These are phyloP conservation scores for Huntiella savannae DNA, from an alignment of 2,329 filamentous ascomycete genomes.

Conservation along the genomic window DNA sequence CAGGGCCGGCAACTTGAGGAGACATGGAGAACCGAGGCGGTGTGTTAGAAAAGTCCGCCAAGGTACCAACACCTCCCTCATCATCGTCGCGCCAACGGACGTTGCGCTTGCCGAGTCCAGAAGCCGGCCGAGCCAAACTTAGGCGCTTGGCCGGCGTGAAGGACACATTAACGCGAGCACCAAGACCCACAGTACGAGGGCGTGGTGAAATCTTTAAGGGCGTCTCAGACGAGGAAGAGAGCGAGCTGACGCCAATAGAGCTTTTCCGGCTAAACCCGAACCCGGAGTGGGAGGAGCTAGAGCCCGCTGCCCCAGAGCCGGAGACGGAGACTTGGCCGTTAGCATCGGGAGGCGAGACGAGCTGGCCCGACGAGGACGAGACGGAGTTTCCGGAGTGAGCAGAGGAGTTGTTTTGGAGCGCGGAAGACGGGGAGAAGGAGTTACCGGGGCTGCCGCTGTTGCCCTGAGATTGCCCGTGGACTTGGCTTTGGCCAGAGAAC, in stretches of 20 bases:
- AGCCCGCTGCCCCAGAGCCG: background rate
- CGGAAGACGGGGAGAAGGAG: constrained; percentile 3
- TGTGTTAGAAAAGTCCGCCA: constrained; percentile 84
- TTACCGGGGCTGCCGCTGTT: background rate
- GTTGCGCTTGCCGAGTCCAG: constrained; percentile 43
- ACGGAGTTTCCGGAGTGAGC: constrained; percentile 3
- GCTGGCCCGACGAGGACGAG: constrained; percentile 1
- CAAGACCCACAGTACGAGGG: constrained; percentile 47
- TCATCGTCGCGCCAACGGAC: constrained; percentile 94
- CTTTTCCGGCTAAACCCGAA: constrained; percentile 13
- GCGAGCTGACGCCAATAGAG: constrained; percentile 1
- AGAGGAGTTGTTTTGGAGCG: constrained; percentile 9
- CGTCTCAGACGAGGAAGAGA: constrained; percentile 21
- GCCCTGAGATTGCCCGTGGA: constrained; percentile 9
- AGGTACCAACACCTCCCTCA: constrained; percentile 56
- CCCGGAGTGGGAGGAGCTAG: background rate
- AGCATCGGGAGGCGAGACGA: constrained; percentile 10
- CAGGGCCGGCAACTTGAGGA: background rate
- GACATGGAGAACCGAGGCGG: constrained; percentile 25
- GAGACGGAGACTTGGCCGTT: constrained; percentile 4
- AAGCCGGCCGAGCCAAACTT: constrained; percentile 14
- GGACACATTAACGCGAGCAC: constrained; percentile 46
- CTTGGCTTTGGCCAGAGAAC: constrained; percentile 7
- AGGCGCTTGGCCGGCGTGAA: constrained; percentile 64
- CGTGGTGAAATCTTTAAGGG: constrained; percentile 66